Base-by-base conservation (phyloP, 495 filamentous ascomycete genomes). In the Chaetomium fimeti region DNA sequence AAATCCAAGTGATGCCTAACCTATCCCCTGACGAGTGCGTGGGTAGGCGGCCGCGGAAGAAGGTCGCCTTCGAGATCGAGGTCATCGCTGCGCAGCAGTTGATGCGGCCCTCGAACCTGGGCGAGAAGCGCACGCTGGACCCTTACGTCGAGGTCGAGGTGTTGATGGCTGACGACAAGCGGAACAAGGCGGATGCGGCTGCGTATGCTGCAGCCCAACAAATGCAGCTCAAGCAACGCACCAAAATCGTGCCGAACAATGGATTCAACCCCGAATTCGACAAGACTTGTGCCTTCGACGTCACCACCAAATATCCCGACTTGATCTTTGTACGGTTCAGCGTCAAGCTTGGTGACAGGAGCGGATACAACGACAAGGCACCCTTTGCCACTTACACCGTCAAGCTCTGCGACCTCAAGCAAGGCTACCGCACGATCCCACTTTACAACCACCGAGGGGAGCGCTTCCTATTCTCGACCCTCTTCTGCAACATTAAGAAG, bases 361-460 rank as follows among this genome's bases (percentile, higher is more conserved):
- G 45, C 20, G 45, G 83, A 32, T 85, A 85, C 59, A 86, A 79
- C 72, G 88, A 88, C 67, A 81, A 83, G 67, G 77, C 81, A n/a
- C 85, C 87, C 18, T 75, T 97, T 49, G 94, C 92, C 5, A 92
- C 87, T 8, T 98, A 91, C 75, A 97, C 91, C 3, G 94, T 90
- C 47, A 98, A 97, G 77, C 86, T 98, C 49, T 88, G 80, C 78
- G 92, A 86, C 65, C 82, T 98, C 28, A 91, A 93, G 69, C 87
- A 96, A 75, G 94, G 94, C n/a, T 98, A 95, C 70, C 93, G 93
- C 56, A 95, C 96, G 67, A 82, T 98, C 45, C 94, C 93, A n/a
- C 82, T 98, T n/a, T 88, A 88, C 69, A 90, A 97, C 75, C 81
- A 83, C 51, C 89, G 91, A 62, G 94, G 93, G 58, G 92, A 97